Conservation (phyloP, 148 eudicot genomes). For the Beta vulgaris region DNA sequence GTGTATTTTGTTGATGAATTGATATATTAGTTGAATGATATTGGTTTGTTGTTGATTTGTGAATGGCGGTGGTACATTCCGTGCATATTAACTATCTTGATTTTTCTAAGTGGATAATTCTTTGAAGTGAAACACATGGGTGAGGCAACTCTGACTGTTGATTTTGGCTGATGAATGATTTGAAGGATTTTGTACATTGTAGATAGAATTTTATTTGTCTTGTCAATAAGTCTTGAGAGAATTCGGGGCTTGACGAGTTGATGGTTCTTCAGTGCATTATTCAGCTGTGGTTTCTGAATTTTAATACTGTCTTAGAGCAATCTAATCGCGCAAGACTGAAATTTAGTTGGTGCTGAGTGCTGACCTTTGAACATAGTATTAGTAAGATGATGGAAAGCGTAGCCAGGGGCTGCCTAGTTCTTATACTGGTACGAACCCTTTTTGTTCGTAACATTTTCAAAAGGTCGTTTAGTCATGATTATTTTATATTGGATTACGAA, state of each 20-base stretch:
- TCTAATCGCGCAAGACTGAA: background rate
- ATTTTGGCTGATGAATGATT: background rate
- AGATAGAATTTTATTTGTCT: background rate
- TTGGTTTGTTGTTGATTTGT: background rate
- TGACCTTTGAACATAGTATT: background rate
- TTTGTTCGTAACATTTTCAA: too few species aligned
- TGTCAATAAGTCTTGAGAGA: background rate
- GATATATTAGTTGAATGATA: background rate
- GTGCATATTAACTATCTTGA: too few species aligned
- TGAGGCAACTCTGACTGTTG: background rate
- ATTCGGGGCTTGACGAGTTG: background rate
- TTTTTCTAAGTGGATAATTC: background rate
- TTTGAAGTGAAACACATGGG: background rate
- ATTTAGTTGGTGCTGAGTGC: background rate
- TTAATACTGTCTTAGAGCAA: background rate
- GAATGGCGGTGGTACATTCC: too few species aligned
- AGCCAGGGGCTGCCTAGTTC: too few species aligned
- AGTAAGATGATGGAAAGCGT: background rate
- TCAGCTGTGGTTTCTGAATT: background rate
- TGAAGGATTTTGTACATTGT: background rate
- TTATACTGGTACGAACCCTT: too few species aligned
- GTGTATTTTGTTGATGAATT: constrained; percentile 2
- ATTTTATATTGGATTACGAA: too few species aligned
- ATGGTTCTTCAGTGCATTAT: background rate
- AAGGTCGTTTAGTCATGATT: too few species aligned